Percentiles rank a stretch among this genome's conserved stretches.
phyloP scores from a whole-genome alignment of 1,284 basidiomycete species.

The Phellinidium pouzarii region DNA sequence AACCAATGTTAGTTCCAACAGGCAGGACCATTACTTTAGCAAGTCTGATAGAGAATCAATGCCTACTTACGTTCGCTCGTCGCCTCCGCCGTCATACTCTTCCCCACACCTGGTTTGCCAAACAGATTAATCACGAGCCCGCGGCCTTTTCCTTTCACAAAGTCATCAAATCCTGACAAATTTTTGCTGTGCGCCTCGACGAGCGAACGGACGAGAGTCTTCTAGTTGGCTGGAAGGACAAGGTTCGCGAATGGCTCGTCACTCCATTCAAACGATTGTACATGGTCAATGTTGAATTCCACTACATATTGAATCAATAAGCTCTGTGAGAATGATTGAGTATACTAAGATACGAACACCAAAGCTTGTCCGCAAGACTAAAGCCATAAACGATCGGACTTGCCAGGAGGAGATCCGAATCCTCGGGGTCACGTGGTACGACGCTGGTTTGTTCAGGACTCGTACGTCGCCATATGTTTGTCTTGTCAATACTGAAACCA shows the following conservation, averaged over 20 bases:
- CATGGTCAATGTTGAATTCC: slow-evolving; percentile 45
- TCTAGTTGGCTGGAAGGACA: slow-evolving; percentile 45
- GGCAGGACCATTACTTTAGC: too few species aligned
- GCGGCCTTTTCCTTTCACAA: slow-evolving; percentile 55
- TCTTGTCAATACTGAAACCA: too few species aligned
- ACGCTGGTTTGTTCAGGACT: neutral
- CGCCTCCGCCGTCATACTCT: slow-evolving; percentile 47
- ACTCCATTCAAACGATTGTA: slow-evolving; percentile 49
- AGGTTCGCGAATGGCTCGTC: slow-evolving; percentile 50
- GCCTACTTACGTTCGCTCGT: slow-evolving; percentile 40
- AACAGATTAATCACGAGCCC: slow-evolving; percentile 55
- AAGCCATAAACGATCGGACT: slow-evolving; percentile 53
- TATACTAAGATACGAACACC: slow-evolving; percentile 35
- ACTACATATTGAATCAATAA: slow-evolving; percentile 35
- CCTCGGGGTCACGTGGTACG: slow-evolving; percentile 19
- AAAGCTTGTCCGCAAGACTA: slow-evolving; percentile 49
- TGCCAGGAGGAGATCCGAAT: slow-evolving; percentile 37
- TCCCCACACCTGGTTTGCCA: slow-evolving; percentile 55
- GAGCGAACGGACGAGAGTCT: slow-evolving; percentile 48
- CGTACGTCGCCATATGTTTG: slow-evolving; percentile 5
- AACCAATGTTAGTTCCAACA: too few species aligned
- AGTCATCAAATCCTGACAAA: slow-evolving; percentile 47
- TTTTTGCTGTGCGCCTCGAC: slow-evolving; percentile 50
- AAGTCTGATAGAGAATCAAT: too few species aligned
- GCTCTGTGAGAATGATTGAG: neutral